phyloP scores from a whole-genome alignment of 2,329 filamentous ascomycete genomes.

The Epichloe coenophiala region DNA sequence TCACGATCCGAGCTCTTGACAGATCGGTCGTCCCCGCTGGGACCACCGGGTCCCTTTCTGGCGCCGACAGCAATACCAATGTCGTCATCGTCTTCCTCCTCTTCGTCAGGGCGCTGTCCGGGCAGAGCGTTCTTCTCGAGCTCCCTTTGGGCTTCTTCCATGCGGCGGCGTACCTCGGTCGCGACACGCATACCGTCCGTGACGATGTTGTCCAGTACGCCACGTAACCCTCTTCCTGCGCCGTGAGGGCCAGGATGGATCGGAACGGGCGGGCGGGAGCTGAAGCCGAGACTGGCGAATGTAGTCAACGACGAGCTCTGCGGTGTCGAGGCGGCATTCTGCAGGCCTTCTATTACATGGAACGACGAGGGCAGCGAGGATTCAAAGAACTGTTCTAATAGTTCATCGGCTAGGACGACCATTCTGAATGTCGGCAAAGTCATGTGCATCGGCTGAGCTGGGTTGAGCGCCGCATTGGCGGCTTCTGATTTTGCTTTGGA shows the following conservation, averaged over 20 bases:
- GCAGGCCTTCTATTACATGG: constrained; percentile 60
- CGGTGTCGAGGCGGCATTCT: constrained; percentile 16
- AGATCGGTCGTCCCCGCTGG: constrained; percentile 43
- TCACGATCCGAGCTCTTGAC: constrained; percentile 57
- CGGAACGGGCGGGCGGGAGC: constrained; percentile 24
- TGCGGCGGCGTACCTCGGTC: constrained; percentile 76
- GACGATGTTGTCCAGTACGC: constrained; percentile 93
- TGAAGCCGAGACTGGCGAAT: constrained; percentile 59
- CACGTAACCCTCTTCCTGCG: constrained; percentile 64
- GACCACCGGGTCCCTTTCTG: constrained; percentile 18
- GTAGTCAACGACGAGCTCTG: constrained; percentile 61
- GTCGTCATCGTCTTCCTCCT: constrained; percentile 53
- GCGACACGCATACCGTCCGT: constrained; percentile 95
- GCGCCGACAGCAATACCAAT: constrained; percentile 29
- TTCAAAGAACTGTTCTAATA: constrained; percentile 95
- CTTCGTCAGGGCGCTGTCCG: constrained; percentile 51
- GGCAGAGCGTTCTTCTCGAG: constrained; percentile 70
- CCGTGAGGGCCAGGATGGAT: constrained; percentile 25
- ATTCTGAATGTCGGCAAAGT: constrained; percentile 96
- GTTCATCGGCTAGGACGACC: constrained; percentile 92
- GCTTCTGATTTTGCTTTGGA: constrained; percentile 59
- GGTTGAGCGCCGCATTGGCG: constrained; percentile 83
- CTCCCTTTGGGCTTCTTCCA: constrained; percentile 92
- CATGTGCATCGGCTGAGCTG: constrained; percentile 85
- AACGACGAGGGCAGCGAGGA: constrained; percentile 89